These are phyloP conservation scores for Cephalotrichum gorgonifer DNA, from an alignment of 2,329 filamentous ascomycete species.

Conservation along the genomic window DNA sequence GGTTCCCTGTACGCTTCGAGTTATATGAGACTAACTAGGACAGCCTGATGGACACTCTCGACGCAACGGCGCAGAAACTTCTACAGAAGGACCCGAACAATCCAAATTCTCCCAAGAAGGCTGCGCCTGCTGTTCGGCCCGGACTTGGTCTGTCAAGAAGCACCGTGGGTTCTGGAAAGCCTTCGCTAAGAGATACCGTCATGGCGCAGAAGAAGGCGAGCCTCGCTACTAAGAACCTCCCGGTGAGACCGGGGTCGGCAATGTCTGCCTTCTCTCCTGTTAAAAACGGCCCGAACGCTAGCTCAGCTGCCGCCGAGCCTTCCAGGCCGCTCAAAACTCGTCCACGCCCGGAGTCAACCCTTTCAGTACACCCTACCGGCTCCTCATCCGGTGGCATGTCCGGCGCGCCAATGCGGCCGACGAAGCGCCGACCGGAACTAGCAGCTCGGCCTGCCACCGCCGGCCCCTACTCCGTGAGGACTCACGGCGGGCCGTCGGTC, in stretches of 20 bases:
- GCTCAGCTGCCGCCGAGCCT: slow-evolving; percentile 23
- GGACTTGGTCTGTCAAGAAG: slow-evolving; percentile 54
- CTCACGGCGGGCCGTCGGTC: slow-evolving; percentile 30
- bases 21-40: neutral
- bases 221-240: slow-evolving; percentile 37
- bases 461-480: slow-evolving; percentile 53
- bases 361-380: slow-evolving; percentile 33
- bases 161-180: slow-evolving; percentile 45
- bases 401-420: slow-evolving; percentile 52
- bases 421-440: slow-evolving; percentile 46
- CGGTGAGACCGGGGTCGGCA: slow-evolving; percentile 49
- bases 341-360: slow-evolving; percentile 30
- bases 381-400: slow-evolving; percentile 53
- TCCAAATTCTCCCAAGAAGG: slow-evolving; percentile 55
- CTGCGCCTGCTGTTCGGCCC: slow-evolving; percentile 35
- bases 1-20: neutral
- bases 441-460: slow-evolving; percentile 52
- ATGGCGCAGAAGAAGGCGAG: slow-evolving; percentile 65
- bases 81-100: slow-evolving; percentile 79
- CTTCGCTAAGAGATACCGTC: slow-evolving; percentile 73
- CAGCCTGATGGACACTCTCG: slow-evolving; percentile 70
- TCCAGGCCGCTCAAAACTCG: slow-evolving; percentile 16
- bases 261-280: slow-evolving; percentile 52
- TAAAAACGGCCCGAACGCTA: slow-evolving; percentile 22
- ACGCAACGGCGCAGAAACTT: slow-evolving; percentile 66